These are phyloP conservation scores for Endogone sp. DNA, from an alignment of 192 early-diverging fungal genomes.

Conservation along the genomic window DNA sequence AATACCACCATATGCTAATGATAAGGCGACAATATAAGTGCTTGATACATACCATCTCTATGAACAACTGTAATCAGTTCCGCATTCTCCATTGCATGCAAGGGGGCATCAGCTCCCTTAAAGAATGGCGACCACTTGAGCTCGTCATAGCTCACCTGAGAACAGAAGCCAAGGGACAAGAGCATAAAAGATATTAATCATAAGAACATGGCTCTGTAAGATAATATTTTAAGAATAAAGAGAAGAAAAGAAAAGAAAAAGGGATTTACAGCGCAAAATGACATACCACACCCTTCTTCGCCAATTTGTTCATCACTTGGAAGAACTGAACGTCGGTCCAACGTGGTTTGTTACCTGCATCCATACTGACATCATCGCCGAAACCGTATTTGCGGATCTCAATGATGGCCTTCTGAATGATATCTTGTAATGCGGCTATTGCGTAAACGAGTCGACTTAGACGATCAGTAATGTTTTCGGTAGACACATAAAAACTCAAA, in stretches of 20 bases:
- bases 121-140: constrained; percentile 79
- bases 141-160: constrained; percentile 77
- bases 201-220: neutral
- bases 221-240: neutral
- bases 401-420: constrained; percentile 71
- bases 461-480: too few relatives aligned
- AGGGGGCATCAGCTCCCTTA: constrained; percentile 74
- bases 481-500: too few relatives aligned
- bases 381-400: constrained; percentile 90
- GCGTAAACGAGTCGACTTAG: too few relatives aligned
- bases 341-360: constrained; percentile 28
- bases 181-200: neutral
- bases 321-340: constrained; percentile 95
- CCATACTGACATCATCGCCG: constrained; percentile 43
- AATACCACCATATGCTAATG: too few relatives aligned
- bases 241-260: constrained; percentile 8
- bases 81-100: constrained; percentile 85
- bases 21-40: neutral
- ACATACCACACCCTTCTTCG: constrained; percentile 47
- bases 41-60: constrained; percentile 53
- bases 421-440: constrained; percentile 75
- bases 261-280: neutral
- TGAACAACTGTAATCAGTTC: constrained; percentile 82
- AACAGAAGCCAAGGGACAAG: neutral
- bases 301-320: constrained; percentile 73